phyloP scores from a whole-genome alignment of 192 early-diverging fungal genomes.

The Coemansia javaensis region DNA sequence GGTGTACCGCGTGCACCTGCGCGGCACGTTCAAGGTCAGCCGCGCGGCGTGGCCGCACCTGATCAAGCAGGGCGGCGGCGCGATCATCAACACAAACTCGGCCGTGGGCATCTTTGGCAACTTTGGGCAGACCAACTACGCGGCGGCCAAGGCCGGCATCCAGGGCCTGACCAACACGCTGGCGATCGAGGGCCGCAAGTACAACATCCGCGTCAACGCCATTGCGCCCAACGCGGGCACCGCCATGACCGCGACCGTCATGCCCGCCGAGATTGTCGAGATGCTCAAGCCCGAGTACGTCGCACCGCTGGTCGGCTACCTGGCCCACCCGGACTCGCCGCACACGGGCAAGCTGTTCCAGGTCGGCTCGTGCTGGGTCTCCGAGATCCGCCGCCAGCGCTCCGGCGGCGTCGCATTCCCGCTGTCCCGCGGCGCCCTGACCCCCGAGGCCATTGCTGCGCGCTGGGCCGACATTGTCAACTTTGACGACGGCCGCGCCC shows the following conservation, averaged over 20 bases:
- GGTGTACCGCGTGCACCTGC: constrained; percentile 83
- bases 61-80: constrained; percentile 89
- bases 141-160: constrained; percentile 87
- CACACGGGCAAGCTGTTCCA: constrained; percentile 91
- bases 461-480: constrained; percentile 79
- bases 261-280: constrained; percentile 93
- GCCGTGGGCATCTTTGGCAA: constrained; percentile 93
- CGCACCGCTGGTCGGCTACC: constrained; percentile 87
- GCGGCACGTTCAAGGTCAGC: constrained; percentile 90
- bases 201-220: constrained; percentile 89
- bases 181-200: constrained; percentile 83
- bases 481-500: constrained; percentile 95
- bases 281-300: constrained; percentile 96
- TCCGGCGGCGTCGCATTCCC: constrained; percentile 92
- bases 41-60: constrained; percentile 97
- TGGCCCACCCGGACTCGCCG: constrained; percentile 73
- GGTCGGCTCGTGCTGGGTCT: constrained; percentile 91
- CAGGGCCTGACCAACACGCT: constrained; percentile 88
- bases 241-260: constrained; percentile 93
- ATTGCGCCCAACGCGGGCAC: constrained; percentile 98
- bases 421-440: constrained; percentile 67
- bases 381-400: constrained; percentile 96
- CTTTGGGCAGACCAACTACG: constrained; percentile 95
- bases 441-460: constrained; percentile 78
- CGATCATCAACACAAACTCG: constrained; percentile 92